Conservation (phyloP, 768 basidiomycete species). For the Russula griseocarnosa region DNA sequence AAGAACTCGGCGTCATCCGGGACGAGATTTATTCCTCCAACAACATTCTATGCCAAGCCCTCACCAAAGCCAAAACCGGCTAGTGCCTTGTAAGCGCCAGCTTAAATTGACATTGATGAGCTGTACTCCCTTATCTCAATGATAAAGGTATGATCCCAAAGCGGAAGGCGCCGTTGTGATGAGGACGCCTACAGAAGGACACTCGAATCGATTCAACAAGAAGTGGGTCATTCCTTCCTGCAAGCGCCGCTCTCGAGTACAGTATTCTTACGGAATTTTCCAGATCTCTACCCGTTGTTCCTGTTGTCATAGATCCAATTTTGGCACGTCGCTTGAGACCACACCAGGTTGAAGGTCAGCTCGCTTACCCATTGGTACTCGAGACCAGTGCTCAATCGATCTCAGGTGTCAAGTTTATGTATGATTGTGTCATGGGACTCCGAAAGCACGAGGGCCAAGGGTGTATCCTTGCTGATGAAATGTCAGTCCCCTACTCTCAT, state of each 20-base stretch:
- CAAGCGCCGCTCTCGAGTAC: not conserved
- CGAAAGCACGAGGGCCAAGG: conserved; percentile 88
- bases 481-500: conserved; percentile 44
- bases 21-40: conserved; percentile 47
- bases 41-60: conserved; percentile 58
- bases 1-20: conserved; percentile 26
- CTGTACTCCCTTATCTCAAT: not conserved
- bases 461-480: conserved; percentile 96
- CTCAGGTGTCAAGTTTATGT: conserved; percentile 80
- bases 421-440: conserved; percentile 94
- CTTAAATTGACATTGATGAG: conserved; percentile 4
- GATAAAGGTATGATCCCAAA: conserved; percentile 67
- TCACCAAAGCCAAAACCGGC: conserved; percentile 34
- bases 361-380: conserved; percentile 8
- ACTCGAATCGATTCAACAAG: conserved; percentile 64
- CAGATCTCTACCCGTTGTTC: conserved; percentile 61
- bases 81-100: conserved; percentile 46
- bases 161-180: conserved; percentile 80
- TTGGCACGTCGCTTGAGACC: conserved; percentile 70
- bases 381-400: not conserved
- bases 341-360: conserved; percentile 82
- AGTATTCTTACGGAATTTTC: not conserved
- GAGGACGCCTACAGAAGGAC: conserved; percentile 67
- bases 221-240: conserved; percentile 43
- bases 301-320: conserved; percentile 90